phyloP scores from a whole-genome alignment of 1,139 yeast genomes.

The Arxiozyma slooffiae region DNA sequence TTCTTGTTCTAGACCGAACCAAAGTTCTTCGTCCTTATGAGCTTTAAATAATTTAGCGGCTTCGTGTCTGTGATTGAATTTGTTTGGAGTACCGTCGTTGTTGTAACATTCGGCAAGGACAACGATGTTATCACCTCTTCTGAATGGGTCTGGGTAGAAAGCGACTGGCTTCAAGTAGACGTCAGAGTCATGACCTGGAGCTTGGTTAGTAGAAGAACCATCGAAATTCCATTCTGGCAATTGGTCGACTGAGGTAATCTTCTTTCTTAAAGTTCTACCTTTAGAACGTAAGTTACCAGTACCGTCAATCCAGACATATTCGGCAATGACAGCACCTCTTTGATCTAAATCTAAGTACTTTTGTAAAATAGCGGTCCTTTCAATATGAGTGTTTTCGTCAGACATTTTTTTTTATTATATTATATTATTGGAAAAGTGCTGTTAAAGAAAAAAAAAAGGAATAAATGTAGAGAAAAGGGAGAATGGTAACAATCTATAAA shows the following conservation, averaged over 20 bases:
- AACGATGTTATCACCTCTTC: constrained; percentile 93
- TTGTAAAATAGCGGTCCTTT: constrained; percentile 66
- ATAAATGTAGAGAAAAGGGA: no score
- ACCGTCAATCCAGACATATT: constrained; percentile 96
- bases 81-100: constrained; percentile 98
- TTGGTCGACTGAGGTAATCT: constrained; percentile 66
- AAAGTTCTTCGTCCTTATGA: constrained; percentile 71
- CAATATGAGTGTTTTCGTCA: constrained; percentile 39
- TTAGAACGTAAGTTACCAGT: constrained; percentile 88
- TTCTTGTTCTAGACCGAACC: constrained; percentile 99
- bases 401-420: constrained; percentile 27
- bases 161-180: constrained; percentile 90
- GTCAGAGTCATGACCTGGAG: constrained; percentile 96
- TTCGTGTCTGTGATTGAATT: constrained; percentile 95
- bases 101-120: constrained; percentile 96
- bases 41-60: constrained; percentile 94
- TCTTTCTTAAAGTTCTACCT: constrained; percentile 72
- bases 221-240: constrained; percentile 99
- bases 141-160: constrained; percentile 90
- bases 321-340: constrained; percentile 82
- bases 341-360: constrained; percentile 81
- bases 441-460: not conserved
- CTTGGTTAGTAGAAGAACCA: constrained; percentile 97
- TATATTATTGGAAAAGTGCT: not conserved
- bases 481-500: not conserved